Evolutionary conservation across 2,329 filamentous ascomycete species (phyloP).

Genomic region (Pseudogymnoascus sp.): DNA sequence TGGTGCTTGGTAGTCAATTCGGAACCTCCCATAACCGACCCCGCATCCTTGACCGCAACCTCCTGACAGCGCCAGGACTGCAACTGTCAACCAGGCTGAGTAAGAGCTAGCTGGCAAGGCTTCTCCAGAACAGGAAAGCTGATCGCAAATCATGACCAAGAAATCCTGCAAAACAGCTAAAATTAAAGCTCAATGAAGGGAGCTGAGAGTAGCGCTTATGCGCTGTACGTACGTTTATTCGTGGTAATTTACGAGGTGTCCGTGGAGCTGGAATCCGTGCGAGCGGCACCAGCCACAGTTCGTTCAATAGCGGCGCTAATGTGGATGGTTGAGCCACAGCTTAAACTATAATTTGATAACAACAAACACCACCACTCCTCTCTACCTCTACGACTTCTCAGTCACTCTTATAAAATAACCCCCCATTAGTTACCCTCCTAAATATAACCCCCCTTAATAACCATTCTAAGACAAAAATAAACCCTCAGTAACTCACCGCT

Average conservation of each 20-base stretch:
- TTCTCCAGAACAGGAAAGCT: not conserved
- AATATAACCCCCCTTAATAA: too few species aligned
- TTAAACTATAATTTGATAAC: not conserved
- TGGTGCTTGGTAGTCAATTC: not conserved
- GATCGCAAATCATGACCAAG: not conserved
- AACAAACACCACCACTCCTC: not conserved
- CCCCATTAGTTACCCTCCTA: too few species aligned
- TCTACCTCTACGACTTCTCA: too few species aligned
- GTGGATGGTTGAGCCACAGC: not conserved
- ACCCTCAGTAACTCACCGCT: too few species aligned
- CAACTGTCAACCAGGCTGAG: not conserved
- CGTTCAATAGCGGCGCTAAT: too few species aligned
- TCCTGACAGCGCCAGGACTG: not conserved
- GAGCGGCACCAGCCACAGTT: too few species aligned
- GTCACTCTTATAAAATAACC: too few species aligned
- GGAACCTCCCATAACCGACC: not conserved
- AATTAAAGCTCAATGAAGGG: not conserved
- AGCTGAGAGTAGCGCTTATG: not conserved
- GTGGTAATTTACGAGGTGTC: not conserved
- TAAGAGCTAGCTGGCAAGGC: not conserved
- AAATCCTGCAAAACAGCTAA: not conserved
- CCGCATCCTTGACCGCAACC: not conserved
- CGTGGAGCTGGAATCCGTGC: too few species aligned
- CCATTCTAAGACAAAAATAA: too few species aligned
- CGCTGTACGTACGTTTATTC: too few species aligned